Conservation (phyloP, 2,329 filamentous ascomycete genomes). For the Periconia sp. region DNA sequence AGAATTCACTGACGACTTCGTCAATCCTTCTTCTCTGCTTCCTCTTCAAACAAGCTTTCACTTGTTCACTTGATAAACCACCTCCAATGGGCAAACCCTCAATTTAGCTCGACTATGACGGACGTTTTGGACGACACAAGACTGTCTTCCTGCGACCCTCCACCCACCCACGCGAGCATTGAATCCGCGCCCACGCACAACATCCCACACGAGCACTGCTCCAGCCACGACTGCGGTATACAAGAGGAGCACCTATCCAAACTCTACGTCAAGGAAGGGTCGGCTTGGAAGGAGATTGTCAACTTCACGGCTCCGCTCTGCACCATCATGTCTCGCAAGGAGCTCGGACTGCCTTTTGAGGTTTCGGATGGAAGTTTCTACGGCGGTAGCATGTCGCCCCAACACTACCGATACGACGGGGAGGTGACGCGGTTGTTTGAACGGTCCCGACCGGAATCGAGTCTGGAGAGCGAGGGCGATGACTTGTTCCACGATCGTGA, state of each 20-base stretch:
- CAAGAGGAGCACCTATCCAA: neutral
- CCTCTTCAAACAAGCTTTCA: no score
- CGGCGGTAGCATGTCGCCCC: slow-evolving; percentile 4
- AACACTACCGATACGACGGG: slow-evolving; percentile 11
- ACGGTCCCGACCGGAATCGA: neutral
- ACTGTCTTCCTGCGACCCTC: no score
- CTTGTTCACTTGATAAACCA: no score
- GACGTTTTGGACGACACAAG: no score
- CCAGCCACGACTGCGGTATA: neutral
- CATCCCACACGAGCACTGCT: neutral
- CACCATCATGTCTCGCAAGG: neutral
- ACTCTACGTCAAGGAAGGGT: neutral
- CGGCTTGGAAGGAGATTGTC: no score
- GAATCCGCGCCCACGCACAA: no score
- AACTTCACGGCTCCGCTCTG: neutral
- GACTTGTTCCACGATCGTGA: neutral
- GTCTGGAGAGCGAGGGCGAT: no score
- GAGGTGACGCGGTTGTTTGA: neutral
- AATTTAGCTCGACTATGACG: no score
- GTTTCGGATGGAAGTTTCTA: slow-evolving; percentile 7
- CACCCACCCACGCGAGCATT: no score
- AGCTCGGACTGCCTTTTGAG: neutral
- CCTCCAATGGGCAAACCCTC: no score
- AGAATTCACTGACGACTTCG: no score
- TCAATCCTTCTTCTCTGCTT: no score